A percentile compares a stretch with the other conserved stretches of the same genome.
Conservation (phyloP, 306 rosid species). For the Pachyrhizus erosus region DNA sequence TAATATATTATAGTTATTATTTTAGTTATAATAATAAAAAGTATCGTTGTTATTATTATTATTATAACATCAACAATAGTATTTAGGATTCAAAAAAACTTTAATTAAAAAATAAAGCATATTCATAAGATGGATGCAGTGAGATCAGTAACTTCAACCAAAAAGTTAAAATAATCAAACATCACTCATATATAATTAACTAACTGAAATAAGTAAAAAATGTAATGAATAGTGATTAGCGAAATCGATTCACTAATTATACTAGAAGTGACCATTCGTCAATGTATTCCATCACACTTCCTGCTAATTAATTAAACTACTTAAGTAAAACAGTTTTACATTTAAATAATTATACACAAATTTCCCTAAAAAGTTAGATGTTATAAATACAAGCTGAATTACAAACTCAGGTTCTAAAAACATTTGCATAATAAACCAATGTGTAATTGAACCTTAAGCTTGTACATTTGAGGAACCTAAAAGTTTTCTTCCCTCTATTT, state of each 20-base stretch:
- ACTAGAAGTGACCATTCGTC: neutral
- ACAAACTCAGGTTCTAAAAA: neutral
- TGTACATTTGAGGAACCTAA: neutral
- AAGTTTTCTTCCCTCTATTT: neutral
- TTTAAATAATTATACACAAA: slow-evolving; percentile 5
- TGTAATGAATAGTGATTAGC: neutral
- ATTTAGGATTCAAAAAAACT: too few relatives aligned
- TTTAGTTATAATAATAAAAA: too few relatives aligned
- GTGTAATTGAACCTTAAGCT: slow-evolving; percentile 18
- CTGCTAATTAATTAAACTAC: neutral
- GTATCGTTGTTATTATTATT: too few relatives aligned
- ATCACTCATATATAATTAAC: neutral
- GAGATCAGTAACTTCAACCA: too few relatives aligned
- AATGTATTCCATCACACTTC: neutral
- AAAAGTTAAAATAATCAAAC: neutral
- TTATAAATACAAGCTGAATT: slow-evolving; percentile 1
- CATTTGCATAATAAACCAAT: neutral
- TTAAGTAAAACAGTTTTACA: neutral
- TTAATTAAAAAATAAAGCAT: too few relatives aligned
- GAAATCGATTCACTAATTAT: neutral
- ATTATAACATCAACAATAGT: too few relatives aligned
- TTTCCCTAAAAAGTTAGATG: neutral
- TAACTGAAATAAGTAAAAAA: neutral
- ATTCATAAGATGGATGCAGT: too few relatives aligned
- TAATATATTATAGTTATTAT: too few relatives aligned